A percentile compares a stretch with the other conserved stretches of the same genome.
Conservation (phyloP, 768 basidiomycete species). For the Myochromella boudieri region DNA sequence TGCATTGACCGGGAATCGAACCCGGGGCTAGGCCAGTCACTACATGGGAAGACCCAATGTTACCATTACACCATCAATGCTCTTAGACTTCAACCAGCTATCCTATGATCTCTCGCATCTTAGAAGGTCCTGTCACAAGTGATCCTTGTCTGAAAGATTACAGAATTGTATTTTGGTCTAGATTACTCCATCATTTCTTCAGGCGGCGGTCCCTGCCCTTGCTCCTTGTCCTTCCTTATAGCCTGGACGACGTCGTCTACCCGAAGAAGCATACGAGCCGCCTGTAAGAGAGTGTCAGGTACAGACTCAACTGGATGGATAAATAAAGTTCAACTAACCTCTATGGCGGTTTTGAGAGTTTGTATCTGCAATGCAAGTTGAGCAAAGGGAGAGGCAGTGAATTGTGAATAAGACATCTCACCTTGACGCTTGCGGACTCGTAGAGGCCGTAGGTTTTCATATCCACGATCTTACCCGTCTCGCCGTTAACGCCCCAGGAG, state of each 20-base stretch:
- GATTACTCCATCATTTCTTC: conserved; percentile 53
- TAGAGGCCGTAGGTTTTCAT: conserved; percentile 95
- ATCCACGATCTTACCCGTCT: conserved; percentile 93
- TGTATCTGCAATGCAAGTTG: conserved; percentile 60
- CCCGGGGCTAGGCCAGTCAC: conserved; percentile 47
- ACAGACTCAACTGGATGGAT: neutral
- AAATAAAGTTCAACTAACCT: conserved; percentile 46
- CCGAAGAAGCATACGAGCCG: conserved; percentile 86
- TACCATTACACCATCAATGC: conserved; percentile 22
- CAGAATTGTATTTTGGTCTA: no score
- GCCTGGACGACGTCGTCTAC: conserved; percentile 95
- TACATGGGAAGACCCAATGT: conserved; percentile 21
- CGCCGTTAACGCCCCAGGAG: conserved; percentile 94
- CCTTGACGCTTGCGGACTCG: conserved; percentile 96
- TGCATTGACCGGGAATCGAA: conserved; percentile 58
- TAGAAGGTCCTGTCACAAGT: no score
- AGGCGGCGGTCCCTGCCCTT: conserved; percentile 46
- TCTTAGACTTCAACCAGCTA: no score
- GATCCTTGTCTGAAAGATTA: no score
- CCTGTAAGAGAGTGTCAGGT: conserved; percentile 37
- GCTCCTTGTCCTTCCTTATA: conserved; percentile 71
- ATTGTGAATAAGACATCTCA: conserved; percentile 20
- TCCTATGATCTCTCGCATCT: no score
- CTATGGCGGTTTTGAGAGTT: conserved; percentile 95
- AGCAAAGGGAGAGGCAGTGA: neutral